These are phyloP conservation scores for Sporothrix euskadiensis DNA, from an alignment of 2,329 filamentous ascomycete species.

Conservation along the genomic window DNA sequence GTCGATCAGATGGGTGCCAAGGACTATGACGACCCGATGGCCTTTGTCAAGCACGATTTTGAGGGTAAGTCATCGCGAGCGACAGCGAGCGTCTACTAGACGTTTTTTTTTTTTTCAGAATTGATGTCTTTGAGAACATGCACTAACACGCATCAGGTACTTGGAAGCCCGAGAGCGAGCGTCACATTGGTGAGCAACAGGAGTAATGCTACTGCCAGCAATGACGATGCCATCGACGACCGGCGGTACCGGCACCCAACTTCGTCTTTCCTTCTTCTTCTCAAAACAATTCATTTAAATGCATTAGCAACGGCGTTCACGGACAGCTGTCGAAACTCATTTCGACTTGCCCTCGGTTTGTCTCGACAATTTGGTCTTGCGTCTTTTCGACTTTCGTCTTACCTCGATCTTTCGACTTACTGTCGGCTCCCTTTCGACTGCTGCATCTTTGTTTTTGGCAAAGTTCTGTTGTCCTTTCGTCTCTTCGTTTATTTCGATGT, in stretches of 20 bases:
- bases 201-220: slow-evolving; percentile 29
- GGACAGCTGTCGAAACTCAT: neutral
- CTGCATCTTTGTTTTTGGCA: neutral
- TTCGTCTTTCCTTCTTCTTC: neutral
- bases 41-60: slow-evolving; percentile 96
- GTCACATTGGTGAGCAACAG: slow-evolving; percentile 62
- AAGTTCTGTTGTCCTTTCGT: neutral
- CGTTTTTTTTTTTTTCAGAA: neutral
- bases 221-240: neutral
- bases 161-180: slow-evolving; percentile 72
- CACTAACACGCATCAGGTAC: slow-evolving; percentile 53
- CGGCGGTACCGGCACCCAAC: too few species aligned
- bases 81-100: neutral
- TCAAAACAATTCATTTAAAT: neutral
- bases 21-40: slow-evolving; percentile 88
- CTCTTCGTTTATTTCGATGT: neutral
- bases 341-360: neutral
- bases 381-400: too few species aligned
- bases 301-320: slow-evolving; percentile 23
- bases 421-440: neutral
- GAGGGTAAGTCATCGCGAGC: slow-evolving; percentile 66
- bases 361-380: neutral
- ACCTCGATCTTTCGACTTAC: neutral
- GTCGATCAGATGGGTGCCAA: slow-evolving; percentile 90
- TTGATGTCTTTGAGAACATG: neutral